These are phyloP conservation scores for Saccharomycopsis selenospora DNA, from an alignment of 805 yeast genomes.

Conservation along the genomic window DNA sequence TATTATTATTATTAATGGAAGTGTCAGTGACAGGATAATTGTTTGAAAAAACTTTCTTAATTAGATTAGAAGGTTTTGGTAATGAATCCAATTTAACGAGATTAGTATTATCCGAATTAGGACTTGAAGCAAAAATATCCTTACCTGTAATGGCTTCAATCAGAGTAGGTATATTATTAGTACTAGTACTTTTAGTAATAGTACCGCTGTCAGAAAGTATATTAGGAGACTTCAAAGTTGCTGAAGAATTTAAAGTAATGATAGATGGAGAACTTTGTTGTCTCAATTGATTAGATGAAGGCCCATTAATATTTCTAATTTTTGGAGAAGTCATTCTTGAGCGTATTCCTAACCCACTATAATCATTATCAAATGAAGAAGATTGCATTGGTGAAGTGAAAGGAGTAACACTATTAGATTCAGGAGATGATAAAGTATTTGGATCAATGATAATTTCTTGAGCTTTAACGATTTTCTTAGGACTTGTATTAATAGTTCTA, in stretches of 20 bases:
- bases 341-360: not conserved
- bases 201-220: not conserved
- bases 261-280: not conserved
- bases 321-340: not conserved
- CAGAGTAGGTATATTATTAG: not conserved
- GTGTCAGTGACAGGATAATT: too few species aligned
- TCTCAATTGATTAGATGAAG: not conserved
- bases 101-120: not conserved
- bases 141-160: not conserved
- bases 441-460: not conserved
- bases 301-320: not conserved
- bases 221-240: not conserved
- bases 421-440: slow-evolving; percentile 1
- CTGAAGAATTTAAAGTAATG: not conserved
- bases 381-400: not conserved
- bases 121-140: not conserved
- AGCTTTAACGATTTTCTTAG: not conserved
- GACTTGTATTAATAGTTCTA: too few species aligned
- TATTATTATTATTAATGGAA: not conserved
- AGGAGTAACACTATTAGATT: slow-evolving; percentile 1
- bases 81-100: not conserved
- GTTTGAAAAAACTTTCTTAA: not conserved
- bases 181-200: too few species aligned
- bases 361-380: not conserved
- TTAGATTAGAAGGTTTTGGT: not conserved